Conservation (phyloP, 2,329 filamentous ascomycete genomes). For the Ceratocystis papillata region DNA sequence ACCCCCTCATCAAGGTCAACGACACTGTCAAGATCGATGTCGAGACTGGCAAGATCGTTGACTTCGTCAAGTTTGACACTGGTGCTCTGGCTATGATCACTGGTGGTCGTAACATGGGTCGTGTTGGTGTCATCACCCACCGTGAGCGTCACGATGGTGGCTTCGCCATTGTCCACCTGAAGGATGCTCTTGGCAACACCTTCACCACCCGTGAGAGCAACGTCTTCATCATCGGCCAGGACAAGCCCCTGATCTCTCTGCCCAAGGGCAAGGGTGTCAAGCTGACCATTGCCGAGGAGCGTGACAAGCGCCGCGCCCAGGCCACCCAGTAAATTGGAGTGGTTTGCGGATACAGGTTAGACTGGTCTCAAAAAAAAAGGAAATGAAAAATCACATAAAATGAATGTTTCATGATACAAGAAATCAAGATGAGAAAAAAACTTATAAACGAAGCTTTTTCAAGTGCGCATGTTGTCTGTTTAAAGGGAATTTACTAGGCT, state of each 20-base stretch:
- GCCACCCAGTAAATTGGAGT: conserved; percentile 39
- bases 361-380: conserved; percentile 20
- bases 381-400: conserved; percentile 20
- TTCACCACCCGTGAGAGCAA: conserved; percentile 99
- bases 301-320: conserved; percentile 82
- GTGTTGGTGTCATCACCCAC: conserved; percentile 99
- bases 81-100: conserved; percentile 97
- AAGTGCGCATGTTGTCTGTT: conserved; percentile 5
- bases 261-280: conserved; percentile 99
- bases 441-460: conserved; percentile 18
- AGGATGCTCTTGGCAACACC: conserved; percentile 99
- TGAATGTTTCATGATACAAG: conserved; percentile 7
- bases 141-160: conserved; percentile 99
- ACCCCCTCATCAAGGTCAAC: conserved; percentile 98
- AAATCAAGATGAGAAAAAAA: conserved; percentile 19
- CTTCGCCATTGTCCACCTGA: conserved; percentile 99
- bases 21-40: conserved; percentile 99
- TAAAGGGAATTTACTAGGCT: too few relatives aligned
- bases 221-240: conserved; percentile 97
- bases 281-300: conserved; percentile 97
- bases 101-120: conserved; percentile 99
- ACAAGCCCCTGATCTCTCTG: conserved; percentile 99
- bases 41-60: conserved; percentile 89
- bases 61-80: conserved; percentile 98
- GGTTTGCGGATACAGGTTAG: conserved; percentile 1